These are phyloP conservation scores for Ormosia emarginata DNA, from an alignment of 306 rosid species.

Conservation along the genomic window DNA sequence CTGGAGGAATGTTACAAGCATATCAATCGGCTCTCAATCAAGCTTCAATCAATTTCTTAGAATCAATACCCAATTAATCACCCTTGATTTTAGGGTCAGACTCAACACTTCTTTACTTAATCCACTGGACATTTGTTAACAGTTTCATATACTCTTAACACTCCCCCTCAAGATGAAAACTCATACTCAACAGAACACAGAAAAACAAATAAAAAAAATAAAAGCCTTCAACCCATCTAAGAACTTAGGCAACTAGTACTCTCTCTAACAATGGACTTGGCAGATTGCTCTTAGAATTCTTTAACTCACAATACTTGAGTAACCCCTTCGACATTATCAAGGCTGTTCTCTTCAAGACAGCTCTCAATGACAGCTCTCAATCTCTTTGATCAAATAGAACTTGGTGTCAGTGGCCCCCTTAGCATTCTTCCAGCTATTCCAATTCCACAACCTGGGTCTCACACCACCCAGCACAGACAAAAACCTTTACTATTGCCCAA, in stretches of 20 bases:
- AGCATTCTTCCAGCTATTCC: background rate
- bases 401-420: background rate
- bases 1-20: background rate
- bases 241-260: background rate
- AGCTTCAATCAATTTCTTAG: background rate
- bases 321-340: background rate
- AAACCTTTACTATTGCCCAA: background rate
- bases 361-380: background rate
- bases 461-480: background rate
- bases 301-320: background rate
- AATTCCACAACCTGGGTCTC: background rate
- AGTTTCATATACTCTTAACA: background rate
- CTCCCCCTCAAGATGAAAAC: background rate
- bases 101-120: background rate
- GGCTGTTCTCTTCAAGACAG: background rate
- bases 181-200: background rate
- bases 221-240: background rate
- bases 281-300: too few species aligned
- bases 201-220: too few species aligned
- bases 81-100: background rate
- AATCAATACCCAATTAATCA: background rate
- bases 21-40: background rate
- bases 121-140: background rate
- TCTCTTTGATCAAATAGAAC: too few species aligned
- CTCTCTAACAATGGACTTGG: background rate